Evolutionary conservation across 306 rosid species (phyloP).

Genomic region (Adenanthera pavonina): DNA sequence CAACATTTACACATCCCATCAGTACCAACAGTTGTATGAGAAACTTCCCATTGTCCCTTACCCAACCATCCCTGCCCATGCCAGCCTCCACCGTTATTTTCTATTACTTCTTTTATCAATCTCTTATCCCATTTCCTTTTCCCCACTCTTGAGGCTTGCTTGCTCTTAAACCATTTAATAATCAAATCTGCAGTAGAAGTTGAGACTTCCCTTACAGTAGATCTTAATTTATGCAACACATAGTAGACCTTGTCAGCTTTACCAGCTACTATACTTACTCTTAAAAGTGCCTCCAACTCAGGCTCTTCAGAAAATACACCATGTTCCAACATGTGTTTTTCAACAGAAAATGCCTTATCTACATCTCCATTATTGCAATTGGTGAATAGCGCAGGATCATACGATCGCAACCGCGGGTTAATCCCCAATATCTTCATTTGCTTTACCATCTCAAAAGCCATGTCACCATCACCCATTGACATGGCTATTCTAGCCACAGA

Average conservation of each 20-base stretch:
- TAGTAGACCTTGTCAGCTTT: slow-evolving; percentile 76
- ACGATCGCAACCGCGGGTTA: slow-evolving; percentile 82
- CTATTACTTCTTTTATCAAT: slow-evolving; percentile 58
- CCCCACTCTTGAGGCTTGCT: slow-evolving; percentile 76
- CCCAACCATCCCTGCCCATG: slow-evolving; percentile 97
- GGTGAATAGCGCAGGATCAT: slow-evolving; percentile 79
- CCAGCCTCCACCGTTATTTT: slow-evolving; percentile 97
- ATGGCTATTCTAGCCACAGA: slow-evolving; percentile 95
- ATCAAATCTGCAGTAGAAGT: slow-evolving; percentile 66
- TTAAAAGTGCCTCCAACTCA: slow-evolving; percentile 77
- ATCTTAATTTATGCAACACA: slow-evolving; percentile 82
- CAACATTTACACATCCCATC: slow-evolving; percentile 89
- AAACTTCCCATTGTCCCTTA: slow-evolving; percentile 79
- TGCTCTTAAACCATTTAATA: slow-evolving; percentile 71
- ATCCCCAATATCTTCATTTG: slow-evolving; percentile 82
- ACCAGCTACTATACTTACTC: slow-evolving; percentile 60
- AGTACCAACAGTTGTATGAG: slow-evolving; percentile 58
- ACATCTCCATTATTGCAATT: slow-evolving; percentile 70
- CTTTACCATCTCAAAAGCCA: slow-evolving; percentile 91
- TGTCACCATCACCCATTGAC: slow-evolving; percentile 86
- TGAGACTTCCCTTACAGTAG: slow-evolving; percentile 68
- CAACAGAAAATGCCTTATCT: slow-evolving; percentile 83
- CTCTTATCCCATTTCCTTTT: slow-evolving; percentile 71
- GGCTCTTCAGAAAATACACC: slow-evolving; percentile 93
- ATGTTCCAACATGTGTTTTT: slow-evolving; percentile 83